A percentile compares a stretch with the other conserved stretches of the same genome.
These are phyloP conservation scores for Trichoderma guizhouense DNA, from an alignment of 2,329 filamentous ascomycete species.

Conservation along the genomic window DNA sequence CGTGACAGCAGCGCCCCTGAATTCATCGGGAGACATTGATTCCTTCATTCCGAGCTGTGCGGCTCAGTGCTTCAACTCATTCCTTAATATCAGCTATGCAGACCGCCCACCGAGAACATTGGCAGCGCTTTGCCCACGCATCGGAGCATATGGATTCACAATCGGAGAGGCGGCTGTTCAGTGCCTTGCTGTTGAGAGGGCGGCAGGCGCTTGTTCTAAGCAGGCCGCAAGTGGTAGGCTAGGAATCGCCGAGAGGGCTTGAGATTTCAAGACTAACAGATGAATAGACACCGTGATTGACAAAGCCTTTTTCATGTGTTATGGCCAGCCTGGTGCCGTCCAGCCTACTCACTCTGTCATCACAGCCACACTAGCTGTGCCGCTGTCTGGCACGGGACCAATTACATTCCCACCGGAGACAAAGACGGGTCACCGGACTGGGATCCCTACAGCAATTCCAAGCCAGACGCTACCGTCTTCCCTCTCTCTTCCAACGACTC, in stretches of 20 bases:
- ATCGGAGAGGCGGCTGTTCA: constrained; percentile 68
- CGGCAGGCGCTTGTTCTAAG: constrained; percentile 49
- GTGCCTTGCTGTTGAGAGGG: constrained; percentile 57
- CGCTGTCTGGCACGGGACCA: constrained; percentile 7
- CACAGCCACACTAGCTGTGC: constrained; percentile 46
- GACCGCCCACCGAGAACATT: constrained; percentile 47
- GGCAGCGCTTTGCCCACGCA: constrained; percentile 60
- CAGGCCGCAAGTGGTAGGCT: constrained; percentile 38
- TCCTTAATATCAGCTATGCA: constrained; percentile 62
- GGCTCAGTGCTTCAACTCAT: constrained; percentile 57
- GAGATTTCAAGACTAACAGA: constrained; percentile 20
- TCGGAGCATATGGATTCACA: constrained; percentile 61
- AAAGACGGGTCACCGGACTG: not conserved
- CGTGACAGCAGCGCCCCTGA: constrained; percentile 28
- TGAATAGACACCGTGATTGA: constrained; percentile 40
- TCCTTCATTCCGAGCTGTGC: constrained; percentile 57
- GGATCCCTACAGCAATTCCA: not conserved
- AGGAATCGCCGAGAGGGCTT: not conserved
- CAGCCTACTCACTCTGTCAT: constrained; percentile 57
- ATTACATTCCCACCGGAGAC: constrained; percentile 12
- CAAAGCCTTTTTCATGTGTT: constrained; percentile 58
- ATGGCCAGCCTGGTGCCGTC: constrained; percentile 45
- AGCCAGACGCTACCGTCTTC: not conserved
- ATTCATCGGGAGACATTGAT: constrained; percentile 38
- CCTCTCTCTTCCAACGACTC: constrained; percentile 27